Evolutionary conservation across 495 filamentous ascomycete genomes (phyloP), one percentile per base, ranked within the genome.

Genomic region (Friedmanniomyces simplex): DNA sequence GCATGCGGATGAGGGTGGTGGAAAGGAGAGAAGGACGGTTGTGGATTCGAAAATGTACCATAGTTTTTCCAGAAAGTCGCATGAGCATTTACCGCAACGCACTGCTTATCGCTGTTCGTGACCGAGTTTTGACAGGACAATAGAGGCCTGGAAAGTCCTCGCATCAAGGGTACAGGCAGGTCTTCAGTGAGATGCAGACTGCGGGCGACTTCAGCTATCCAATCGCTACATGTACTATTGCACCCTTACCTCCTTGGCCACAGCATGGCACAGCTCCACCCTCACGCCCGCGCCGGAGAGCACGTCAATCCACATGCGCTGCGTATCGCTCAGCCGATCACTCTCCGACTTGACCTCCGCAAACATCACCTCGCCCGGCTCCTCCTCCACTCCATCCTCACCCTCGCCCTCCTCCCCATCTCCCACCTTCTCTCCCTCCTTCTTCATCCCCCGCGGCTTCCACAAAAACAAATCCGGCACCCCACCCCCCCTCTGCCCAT

Each of bases 221-320:
- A 3, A 32, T 4, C 4, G 10, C 4, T 32, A 3, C 10, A 32
- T 10, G 4, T 4, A 10, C 28, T 32, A 41, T 32, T 60, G 57
- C 26, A 61, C 52, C 43, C 73, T 75, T 16, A 83, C 79, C 68
- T 95, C 85, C 69, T 73, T 84, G 39, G 90, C 88, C 67, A 89
- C 80, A 8, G 88, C 91, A 75, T 91, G 84, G 71, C 90, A 96
- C 54, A 97, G 70, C 69, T 95, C 89, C 26, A 97, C 91, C 62
- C 73, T 77, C 13, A 98, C 78, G 0, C 91, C 90, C 2, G 90
- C 89, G 1, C 83, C 83, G 4, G 81, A 82, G 49, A 98, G 73
- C 1, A 96, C 89, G 76, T 96, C 87, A 63, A 96, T 96, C 93
- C 93, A 98, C 39, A 98, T 74, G 61, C 93, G 77, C 72, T 98